phyloP scores from a whole-genome alignment of 2,329 filamentous ascomycete species.

The Aotearoamyces nothofagi region DNA sequence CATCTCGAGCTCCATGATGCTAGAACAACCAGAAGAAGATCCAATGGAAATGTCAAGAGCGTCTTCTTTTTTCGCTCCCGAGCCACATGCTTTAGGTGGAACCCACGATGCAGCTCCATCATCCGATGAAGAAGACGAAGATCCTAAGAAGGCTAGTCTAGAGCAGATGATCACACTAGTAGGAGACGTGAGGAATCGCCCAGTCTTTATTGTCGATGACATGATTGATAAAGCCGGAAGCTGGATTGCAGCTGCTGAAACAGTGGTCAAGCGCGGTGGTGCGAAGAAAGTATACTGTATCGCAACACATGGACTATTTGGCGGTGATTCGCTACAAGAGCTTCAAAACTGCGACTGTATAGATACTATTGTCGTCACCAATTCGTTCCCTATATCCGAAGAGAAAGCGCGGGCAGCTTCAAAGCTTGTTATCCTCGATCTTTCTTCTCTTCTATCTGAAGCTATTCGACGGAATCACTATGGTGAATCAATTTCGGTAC shows the following conservation, averaged over 20 bases:
- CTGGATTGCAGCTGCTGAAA: conserved; percentile 96
- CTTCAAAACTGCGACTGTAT: conserved; percentile 89
- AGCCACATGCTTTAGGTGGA: conserved; percentile 58
- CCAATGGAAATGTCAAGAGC: conserved; percentile 68
- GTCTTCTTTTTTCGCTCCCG: conserved; percentile 64
- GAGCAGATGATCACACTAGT: conserved; percentile 98
- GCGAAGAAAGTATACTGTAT: conserved; percentile 96
- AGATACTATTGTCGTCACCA: conserved; percentile 86
- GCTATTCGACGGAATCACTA: conserved; percentile 94
- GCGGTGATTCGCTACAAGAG: conserved; percentile 75
- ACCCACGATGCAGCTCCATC: conserved; percentile 69
- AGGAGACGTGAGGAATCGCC: conserved; percentile 75
- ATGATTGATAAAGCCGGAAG: conserved; percentile 97
- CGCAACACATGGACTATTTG: conserved; percentile 91
- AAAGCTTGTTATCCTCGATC: conserved; percentile 81
- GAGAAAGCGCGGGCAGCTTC: conserved; percentile 53
- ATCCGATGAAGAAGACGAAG: conserved; percentile 87
- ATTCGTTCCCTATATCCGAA: conserved; percentile 83
- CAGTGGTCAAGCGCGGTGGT: conserved; percentile 80
- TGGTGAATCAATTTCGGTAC: conserved; percentile 62
- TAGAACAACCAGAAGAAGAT: conserved; percentile 50
- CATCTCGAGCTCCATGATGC: conserved; percentile 38
- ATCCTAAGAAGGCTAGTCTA: conserved; percentile 61
- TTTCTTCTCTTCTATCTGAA: conserved; percentile 78
- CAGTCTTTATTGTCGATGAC: conserved; percentile 92